Base-by-base conservation (phyloP, 2,329 filamentous ascomycete genomes). In the Metarhizium humberi region DNA sequence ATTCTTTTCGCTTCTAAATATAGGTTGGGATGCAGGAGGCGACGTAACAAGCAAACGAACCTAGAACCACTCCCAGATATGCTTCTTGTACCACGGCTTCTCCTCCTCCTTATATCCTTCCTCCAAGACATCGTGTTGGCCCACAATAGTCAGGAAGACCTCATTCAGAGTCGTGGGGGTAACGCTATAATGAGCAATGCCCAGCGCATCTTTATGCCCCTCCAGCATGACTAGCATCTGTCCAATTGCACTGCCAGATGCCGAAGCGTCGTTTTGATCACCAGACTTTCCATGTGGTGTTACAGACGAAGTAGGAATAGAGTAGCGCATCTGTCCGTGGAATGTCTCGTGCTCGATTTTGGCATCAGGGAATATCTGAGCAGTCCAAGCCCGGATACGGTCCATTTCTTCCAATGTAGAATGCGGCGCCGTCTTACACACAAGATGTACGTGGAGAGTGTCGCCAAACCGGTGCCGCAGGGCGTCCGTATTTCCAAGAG, bases 91-190 rank as follows among this genome's bases (percentile, higher is more conserved):
- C 60, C 64, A 63, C 6, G 58, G 59, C 53, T 58, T 63, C 54
- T 66, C 57, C 49, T 64, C 56, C 32, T 52, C 50, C 42, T 66
- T 68, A 55, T 79, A 78, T 13, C 77, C 76, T 71, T 90, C 90
- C 67, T 92, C 88, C 60, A 83, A 75, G 2, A 91, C 80, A 68
- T 89, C 81, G 67, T 92, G 85, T 67, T 82, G 80, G 3, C 84
- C 83, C 0, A 95, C 89, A 67, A 96, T 94, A 32, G 80, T 80
- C 68, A 96, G 71, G 70, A 96, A 96, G 0, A 96, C 91, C 70
- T 96, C 89, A 66, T 96, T 92, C 46, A 96, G 73, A 16, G 90
- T 95, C 20, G 90, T 94, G 30, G 90, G 89, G 56, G 83, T 88
- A 60, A 96, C 90, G 52, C 87, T 90, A 70, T 92, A 96, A 69